Conservation (phyloP, 805 yeast species). For the Zygosaccharomyces bailii region DNA sequence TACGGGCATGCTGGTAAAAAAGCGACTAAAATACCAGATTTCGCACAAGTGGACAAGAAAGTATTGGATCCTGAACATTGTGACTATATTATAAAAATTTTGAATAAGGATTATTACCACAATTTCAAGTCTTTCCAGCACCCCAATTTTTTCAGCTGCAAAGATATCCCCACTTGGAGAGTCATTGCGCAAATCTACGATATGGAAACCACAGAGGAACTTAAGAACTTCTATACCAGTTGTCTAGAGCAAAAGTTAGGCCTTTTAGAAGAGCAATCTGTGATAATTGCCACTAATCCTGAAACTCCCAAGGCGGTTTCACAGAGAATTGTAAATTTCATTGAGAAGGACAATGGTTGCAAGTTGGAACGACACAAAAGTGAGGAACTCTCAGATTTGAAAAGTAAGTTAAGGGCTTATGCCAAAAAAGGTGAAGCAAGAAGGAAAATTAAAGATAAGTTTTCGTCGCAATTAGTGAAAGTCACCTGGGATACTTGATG, state of each 20-base stretch:
- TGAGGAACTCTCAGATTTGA: constrained; percentile 15
- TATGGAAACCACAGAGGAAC: constrained; percentile 17
- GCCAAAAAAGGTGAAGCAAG: constrained; percentile 22
- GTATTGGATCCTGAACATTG: constrained; percentile 40
- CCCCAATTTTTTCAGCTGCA: constrained; percentile 31
- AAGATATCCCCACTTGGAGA: constrained; percentile 37
- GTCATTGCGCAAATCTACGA: constrained; percentile 31
- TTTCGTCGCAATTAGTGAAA: background rate
- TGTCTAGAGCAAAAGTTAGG: constrained; percentile 28
- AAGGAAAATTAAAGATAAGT: constrained; percentile 8
- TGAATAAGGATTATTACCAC: constrained; percentile 29
- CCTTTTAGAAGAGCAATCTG: constrained; percentile 27
- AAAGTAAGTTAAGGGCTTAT: constrained; percentile 26
- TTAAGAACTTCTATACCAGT: constrained; percentile 21
- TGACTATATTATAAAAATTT: constrained; percentile 43
- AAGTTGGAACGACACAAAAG: background rate
- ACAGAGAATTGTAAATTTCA: constrained; percentile 15
- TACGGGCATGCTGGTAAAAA: constrained; percentile 34
- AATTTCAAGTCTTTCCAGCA: constrained; percentile 17
- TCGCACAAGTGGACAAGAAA: constrained; percentile 18
- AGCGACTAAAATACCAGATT: constrained; percentile 23
- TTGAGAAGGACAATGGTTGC: constrained; percentile 7
- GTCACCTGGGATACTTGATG: constrained; percentile 6
- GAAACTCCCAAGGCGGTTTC: constrained; percentile 10
- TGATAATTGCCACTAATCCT: constrained; percentile 11